These are phyloP conservation scores for Pseudopyricularia cyperi DNA, from an alignment of 2,329 filamentous ascomycete genomes.

Conservation along the genomic window DNA sequence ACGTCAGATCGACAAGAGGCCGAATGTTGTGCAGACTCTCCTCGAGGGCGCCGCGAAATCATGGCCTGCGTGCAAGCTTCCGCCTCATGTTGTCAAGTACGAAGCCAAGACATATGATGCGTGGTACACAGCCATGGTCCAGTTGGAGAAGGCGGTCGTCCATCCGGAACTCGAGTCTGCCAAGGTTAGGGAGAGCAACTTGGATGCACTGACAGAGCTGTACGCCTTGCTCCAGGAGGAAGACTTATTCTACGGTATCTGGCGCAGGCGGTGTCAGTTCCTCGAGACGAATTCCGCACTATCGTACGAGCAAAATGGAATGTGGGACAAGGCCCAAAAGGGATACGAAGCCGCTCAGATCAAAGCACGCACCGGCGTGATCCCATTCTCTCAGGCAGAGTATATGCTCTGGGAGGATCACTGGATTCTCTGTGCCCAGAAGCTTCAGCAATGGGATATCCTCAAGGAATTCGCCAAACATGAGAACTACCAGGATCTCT, in stretches of 20 bases:
- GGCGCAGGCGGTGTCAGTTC: slow-evolving; percentile 88
- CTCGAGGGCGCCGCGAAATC: slow-evolving; percentile 78
- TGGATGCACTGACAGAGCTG: slow-evolving; percentile 89
- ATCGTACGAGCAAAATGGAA: slow-evolving; percentile 96
- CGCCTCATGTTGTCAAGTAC: slow-evolving; percentile 92
- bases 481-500: slow-evolving; percentile 93
- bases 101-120: slow-evolving; percentile 87
- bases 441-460: slow-evolving; percentile 98
- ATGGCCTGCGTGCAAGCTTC: slow-evolving; percentile 79
- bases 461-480: slow-evolving; percentile 96
- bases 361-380: slow-evolving; percentile 89
- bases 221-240: slow-evolving; percentile 88
- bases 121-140: slow-evolving; percentile 90
- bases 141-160: slow-evolving; percentile 81
- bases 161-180: slow-evolving; percentile 74
- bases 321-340: slow-evolving; percentile 98
- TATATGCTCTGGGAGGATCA: slow-evolving; percentile 99
- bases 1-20: slow-evolving; percentile 84
- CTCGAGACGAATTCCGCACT: slow-evolving; percentile 95
- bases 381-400: slow-evolving; percentile 90
- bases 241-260: slow-evolving; percentile 94
- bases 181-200: slow-evolving; percentile 78
- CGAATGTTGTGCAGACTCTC: slow-evolving; percentile 88
- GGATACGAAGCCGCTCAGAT: slow-evolving; percentile 96
- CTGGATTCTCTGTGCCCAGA: slow-evolving; percentile 95